A percentile compares a stretch with the other conserved stretches of the same genome.
These are phyloP conservation scores for Symbiodinium natans DNA, from an alignment of 73 alveolate species.

Conservation along the genomic window DNA sequence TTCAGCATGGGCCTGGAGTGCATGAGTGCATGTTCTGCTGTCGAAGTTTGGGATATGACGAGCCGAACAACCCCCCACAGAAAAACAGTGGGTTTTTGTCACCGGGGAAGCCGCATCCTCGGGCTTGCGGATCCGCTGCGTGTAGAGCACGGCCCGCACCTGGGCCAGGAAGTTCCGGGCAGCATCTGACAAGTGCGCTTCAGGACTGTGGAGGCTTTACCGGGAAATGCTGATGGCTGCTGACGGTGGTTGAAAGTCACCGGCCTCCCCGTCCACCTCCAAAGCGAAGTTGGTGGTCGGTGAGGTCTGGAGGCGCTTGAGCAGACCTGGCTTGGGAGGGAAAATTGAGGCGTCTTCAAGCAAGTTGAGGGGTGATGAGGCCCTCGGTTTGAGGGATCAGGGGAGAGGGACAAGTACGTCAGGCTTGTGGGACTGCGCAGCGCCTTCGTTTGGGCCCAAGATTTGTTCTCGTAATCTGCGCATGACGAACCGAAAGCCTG, in stretches of 20 bases:
- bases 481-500: too few relatives aligned
- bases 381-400: too few relatives aligned
- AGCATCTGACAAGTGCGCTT: too few relatives aligned
- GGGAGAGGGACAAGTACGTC: too few relatives aligned
- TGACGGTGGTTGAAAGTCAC: too few relatives aligned
- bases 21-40: neutral
- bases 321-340: conserved; percentile 23
- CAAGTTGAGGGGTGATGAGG: too few relatives aligned
- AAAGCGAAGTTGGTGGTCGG: conserved; percentile 59
- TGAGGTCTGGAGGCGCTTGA: conserved; percentile 33
- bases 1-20: neutral
- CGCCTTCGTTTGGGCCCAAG: neutral
- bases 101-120: conserved; percentile 40
- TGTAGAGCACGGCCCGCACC: conserved; percentile 70
- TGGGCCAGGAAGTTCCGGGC: neutral
- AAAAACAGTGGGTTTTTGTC: too few relatives aligned
- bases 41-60: too few relatives aligned
- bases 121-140: conserved; percentile 54
- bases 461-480: too few relatives aligned
- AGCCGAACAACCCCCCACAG: too few relatives aligned
- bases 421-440: neutral
- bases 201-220: neutral
- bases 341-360: too few relatives aligned
- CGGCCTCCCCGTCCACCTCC: conserved; percentile 18
- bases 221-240: neutral